Evolutionary conservation across 495 filamentous ascomycete species (phyloP).

Genomic region (Aspergillus nidulans): DNA sequence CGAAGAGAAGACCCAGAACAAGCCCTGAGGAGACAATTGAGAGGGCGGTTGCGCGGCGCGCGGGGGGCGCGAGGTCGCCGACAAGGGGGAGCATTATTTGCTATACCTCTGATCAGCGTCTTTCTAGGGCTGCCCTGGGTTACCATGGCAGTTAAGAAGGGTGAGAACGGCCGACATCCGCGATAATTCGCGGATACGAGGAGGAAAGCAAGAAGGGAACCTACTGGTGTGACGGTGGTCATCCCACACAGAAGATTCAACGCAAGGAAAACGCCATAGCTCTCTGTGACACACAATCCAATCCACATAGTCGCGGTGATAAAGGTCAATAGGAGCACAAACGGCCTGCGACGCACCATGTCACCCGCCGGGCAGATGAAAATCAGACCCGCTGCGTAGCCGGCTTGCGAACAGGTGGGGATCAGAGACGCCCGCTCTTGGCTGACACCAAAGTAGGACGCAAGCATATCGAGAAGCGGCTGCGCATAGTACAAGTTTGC

Average conservation of each 20-base stretch:
- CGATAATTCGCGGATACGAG: too few species aligned
- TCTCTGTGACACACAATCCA: slow-evolving; percentile 63
- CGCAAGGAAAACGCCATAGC: slow-evolving; percentile 59
- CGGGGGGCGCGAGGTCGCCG: slow-evolving; percentile 70
- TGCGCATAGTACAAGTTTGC: slow-evolving; percentile 73
- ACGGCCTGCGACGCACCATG: slow-evolving; percentile 62
- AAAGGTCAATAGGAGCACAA: slow-evolving; percentile 61
- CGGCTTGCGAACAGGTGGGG: slow-evolving; percentile 75
- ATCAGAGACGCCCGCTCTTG: slow-evolving; percentile 56
- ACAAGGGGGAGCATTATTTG: slow-evolving; percentile 83
- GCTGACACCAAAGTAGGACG: slow-evolving; percentile 55
- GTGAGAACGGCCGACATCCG: too few species aligned
- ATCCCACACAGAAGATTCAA: slow-evolving; percentile 66
- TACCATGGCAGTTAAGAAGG: too few species aligned
- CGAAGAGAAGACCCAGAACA: slow-evolving; percentile 70
- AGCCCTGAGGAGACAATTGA: slow-evolving; percentile 77
- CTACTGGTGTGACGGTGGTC: slow-evolving; percentile 73
- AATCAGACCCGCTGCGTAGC: slow-evolving; percentile 70
- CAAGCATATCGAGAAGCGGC: slow-evolving; percentile 61
- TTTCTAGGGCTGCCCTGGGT: too few species aligned
- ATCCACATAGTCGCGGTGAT: slow-evolving; percentile 66
- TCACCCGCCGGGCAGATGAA: slow-evolving; percentile 78
- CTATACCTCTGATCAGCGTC: slow-evolving; percentile 8
- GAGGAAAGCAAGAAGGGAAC: neutral
- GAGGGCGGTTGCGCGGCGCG: slow-evolving; percentile 41